Evolutionary conservation across 306 rosid genomes (phyloP).

Genomic region (Styphnolobium japonicum): DNA sequence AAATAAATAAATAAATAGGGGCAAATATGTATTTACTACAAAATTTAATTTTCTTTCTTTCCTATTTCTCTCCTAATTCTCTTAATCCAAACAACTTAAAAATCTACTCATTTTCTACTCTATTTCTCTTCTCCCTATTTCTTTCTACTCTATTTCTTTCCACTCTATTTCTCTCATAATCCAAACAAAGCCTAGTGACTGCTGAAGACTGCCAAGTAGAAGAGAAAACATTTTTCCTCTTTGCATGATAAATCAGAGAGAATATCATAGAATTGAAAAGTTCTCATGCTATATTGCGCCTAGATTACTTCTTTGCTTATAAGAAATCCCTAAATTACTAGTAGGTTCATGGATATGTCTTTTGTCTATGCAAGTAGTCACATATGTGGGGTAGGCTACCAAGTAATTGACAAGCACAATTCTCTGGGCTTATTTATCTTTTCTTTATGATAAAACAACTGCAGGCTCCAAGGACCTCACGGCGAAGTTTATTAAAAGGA

Average conservation of each 20-base stretch:
- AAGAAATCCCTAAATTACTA: slow-evolving; percentile 13
- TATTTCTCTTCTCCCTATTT: no score
- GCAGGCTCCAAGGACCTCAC: slow-evolving; percentile 97
- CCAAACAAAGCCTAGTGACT: no score
- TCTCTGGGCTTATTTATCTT: slow-evolving; percentile 12
- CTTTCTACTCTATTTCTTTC: no score
- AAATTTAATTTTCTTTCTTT: no score
- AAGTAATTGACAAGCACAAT: slow-evolving; percentile 10
- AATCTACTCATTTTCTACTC: no score
- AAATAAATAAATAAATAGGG: no score
- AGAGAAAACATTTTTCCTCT: not conserved
- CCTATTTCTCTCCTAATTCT: no score
- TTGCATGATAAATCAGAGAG: not conserved
- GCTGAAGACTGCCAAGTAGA: slow-evolving; percentile 1
- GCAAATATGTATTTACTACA: no score
- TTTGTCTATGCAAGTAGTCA: slow-evolving; percentile 13
- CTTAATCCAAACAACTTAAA: no score
- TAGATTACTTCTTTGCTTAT: not conserved
- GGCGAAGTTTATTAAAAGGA: slow-evolving; percentile 91
- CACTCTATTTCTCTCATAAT: no score
- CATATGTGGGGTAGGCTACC: slow-evolving; percentile 12
- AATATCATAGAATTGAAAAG: not conserved
- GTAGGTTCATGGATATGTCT: slow-evolving; percentile 10
- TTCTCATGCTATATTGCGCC: slow-evolving; percentile 13
- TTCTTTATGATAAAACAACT: slow-evolving; percentile 21